Base-by-base conservation (phyloP, 2,329 filamentous ascomycete genomes). In the Metarhizium anisopliae region DNA sequence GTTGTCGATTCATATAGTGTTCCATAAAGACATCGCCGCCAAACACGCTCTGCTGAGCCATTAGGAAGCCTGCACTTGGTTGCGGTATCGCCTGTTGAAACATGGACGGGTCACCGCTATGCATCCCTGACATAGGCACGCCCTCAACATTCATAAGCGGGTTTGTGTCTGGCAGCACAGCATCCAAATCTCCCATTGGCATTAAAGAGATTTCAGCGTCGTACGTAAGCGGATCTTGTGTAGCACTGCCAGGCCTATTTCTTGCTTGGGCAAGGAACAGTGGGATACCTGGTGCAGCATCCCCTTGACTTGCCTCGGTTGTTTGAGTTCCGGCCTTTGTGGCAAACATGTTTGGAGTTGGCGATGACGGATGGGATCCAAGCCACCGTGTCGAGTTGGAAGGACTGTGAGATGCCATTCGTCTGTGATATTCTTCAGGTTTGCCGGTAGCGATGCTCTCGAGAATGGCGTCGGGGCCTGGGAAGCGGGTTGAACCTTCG, bases 391-490 rank as follows among this genome's bases (percentile, higher is more conserved):
- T 36, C 30, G 40, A 50, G 8, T 49, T 43, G 13, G 30, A 25
- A 18, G 43, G 45, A 18, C 43, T 57, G 4, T 43, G 52, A 11
- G 55, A 53, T n/a, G 55, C 40, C 14, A 53, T 51, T 29, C 35
- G 61, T 18, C 58, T 52, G 18, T 57, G 52, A 29, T 62, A 60
- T 13, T 66, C 61, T 30, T 67, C 62, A 18, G 56, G 43, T 4
- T 56, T 58, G 25, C 60, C 60, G 13, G 58, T 57, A 13, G 64
- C 60, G 6, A 63, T 60, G 36, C 58, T 62, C 18, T 65, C 63
- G n/a, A 68, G 60, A 18, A 68, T 62, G 25, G 61, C 60, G 18
- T 66, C 62, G 4, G 66, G 61, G 2, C 65, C 63, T 3, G 63
- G 61, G 4, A 66, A 56, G 8, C 60, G 60, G 6, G 56, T 57